phyloP scores from a whole-genome alignment of 345 rosid species.

The Hibiscus tridactylites region DNA sequence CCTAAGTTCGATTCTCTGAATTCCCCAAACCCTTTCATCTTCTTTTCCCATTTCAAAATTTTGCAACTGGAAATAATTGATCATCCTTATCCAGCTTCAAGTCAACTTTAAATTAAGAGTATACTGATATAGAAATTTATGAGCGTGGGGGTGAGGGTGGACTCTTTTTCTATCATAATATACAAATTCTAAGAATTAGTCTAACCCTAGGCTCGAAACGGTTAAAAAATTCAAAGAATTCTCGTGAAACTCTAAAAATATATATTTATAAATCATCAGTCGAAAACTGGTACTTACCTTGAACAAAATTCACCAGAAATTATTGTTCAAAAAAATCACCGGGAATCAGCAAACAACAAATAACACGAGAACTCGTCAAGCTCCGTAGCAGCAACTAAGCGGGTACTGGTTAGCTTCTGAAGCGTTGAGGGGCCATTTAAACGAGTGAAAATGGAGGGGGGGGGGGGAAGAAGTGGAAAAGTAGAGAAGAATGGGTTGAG shows the following conservation, averaged over 20 bases:
- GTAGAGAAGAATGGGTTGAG: no score
- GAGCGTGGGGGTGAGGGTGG: no score
- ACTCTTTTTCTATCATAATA: no score
- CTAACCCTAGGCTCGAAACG: neutral
- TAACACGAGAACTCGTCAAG: neutral
- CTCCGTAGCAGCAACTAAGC: neutral
- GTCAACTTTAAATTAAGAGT: neutral
- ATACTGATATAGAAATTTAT: neutral
- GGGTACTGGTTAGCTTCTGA: neutral
- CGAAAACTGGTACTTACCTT: neutral
- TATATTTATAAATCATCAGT: neutral
- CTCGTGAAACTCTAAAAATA: neutral
- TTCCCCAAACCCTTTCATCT: conserved; percentile 11
- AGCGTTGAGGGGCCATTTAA: neutral
- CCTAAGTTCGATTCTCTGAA: conserved; percentile 87
- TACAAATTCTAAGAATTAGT: neutral
- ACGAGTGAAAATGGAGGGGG: no score
- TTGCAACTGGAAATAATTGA: neutral
- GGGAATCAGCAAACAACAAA: neutral
- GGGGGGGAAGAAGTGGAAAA: no score
- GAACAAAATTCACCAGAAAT: neutral
- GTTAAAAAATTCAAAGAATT: neutral
- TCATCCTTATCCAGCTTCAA: neutral
- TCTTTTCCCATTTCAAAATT: neutral
- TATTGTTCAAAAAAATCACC: no score